These are phyloP conservation scores for Vitis hybrid DNA, from an alignment of 177 flowering plant genomes.

Conservation along the genomic window DNA sequence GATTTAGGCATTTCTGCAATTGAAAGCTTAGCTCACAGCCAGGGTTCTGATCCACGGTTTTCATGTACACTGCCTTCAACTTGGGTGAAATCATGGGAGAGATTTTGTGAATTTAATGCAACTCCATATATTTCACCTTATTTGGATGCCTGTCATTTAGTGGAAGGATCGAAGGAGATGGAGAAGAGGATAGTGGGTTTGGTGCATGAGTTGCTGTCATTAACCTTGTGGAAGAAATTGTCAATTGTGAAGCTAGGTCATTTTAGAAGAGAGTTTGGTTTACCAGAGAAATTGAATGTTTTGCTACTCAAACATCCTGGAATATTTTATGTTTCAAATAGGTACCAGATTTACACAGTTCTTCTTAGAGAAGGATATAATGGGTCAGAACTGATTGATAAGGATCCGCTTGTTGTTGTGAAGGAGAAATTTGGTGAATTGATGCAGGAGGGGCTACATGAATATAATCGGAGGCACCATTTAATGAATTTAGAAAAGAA, in stretches of 20 bases:
- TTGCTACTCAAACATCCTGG: conserved; percentile 84
- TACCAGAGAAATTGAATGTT: conserved; percentile 71
- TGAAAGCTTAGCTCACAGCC: conserved; percentile 45
- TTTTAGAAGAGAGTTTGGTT: conserved; percentile 72
- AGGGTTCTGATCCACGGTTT: conserved; percentile 51
- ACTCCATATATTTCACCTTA: conserved; percentile 90
- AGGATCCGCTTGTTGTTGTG: conserved; percentile 85
- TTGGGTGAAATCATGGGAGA: conserved; percentile 78
- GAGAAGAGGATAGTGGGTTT: conserved; percentile 81
- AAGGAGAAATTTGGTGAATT: conserved; percentile 93
- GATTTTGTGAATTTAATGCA: conserved; percentile 68
- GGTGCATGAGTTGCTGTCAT: conserved; percentile 83
- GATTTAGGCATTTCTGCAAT: conserved; percentile 65
- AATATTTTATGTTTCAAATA: conserved; percentile 87
- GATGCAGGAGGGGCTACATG: conserved; percentile 92
- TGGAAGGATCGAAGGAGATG: conserved; percentile 70
- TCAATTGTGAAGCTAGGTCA: conserved; percentile 79
- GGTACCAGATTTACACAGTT: conserved; percentile 80
- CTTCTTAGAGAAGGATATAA: conserved; percentile 80
- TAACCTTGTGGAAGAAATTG: conserved; percentile 86
- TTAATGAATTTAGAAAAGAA: conserved; percentile 69
- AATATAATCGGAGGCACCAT: conserved; percentile 61
- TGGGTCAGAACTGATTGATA: conserved; percentile 68
- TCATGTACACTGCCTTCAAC: conserved; percentile 65
- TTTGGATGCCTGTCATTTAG: conserved; percentile 30